These are phyloP conservation scores for Penicillium griseofulvum DNA, from an alignment of 2,329 filamentous ascomycete genomes.

Conservation along the genomic window DNA sequence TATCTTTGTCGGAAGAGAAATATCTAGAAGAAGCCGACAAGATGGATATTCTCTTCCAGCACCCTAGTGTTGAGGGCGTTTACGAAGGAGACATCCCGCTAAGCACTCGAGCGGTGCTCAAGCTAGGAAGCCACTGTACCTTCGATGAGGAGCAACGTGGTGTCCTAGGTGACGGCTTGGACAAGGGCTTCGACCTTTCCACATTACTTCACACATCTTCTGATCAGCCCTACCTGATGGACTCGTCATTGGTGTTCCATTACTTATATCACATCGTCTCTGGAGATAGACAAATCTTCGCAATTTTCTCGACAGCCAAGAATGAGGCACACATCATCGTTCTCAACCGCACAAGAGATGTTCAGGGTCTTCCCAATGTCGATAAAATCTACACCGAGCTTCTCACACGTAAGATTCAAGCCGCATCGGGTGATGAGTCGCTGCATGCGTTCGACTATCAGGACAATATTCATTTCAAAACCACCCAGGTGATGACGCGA, in stretches of 20 bases:
- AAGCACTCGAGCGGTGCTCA: conserved; percentile 79
- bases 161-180: conserved; percentile 86
- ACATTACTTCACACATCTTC: conserved; percentile 66
- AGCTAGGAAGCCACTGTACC: conserved; percentile 85
- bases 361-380: conserved; percentile 84
- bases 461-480: conserved; percentile 79
- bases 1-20: conserved; percentile 82
- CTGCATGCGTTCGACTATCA: conserved; percentile 84
- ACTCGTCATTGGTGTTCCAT: conserved; percentile 74
- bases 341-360: conserved; percentile 77
- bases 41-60: conserved; percentile 79
- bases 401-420: conserved; percentile 61
- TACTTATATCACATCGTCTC: conserved; percentile 91
- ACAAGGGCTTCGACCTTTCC: conserved; percentile 86
- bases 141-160: conserved; percentile 89
- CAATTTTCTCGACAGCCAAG: conserved; percentile 80
- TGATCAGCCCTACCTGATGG: conserved; percentile 72
- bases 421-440: conserved; percentile 68
- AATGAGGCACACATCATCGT: conserved; percentile 82
- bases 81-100: conserved; percentile 93
- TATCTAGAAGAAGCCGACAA: conserved; percentile 84
- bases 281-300: conserved; percentile 89
- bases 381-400: conserved; percentile 83
- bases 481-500: conserved; percentile 81
- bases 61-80: conserved; percentile 92